Evolutionary conservation across 495 filamentous ascomycete genomes (phyloP).

Genomic region (Evernia prunastri): DNA sequence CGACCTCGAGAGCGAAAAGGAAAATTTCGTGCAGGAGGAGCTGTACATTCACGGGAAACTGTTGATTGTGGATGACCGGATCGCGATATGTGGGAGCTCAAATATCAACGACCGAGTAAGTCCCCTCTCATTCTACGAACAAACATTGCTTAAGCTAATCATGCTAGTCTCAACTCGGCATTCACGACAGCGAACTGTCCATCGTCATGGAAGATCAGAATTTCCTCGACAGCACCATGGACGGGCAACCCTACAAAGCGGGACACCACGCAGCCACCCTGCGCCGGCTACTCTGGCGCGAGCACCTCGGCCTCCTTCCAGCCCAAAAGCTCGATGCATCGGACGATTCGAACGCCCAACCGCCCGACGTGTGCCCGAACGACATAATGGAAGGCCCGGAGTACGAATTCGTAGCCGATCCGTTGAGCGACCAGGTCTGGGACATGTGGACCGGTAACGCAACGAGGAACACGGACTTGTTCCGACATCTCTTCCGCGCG

Average conservation of each 20-base stretch:
- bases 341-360: slow-evolving; percentile 72
- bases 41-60: slow-evolving; percentile 89
- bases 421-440: slow-evolving; percentile 75
- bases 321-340: slow-evolving; percentile 65
- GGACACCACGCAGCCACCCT: slow-evolving; percentile 73
- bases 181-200: slow-evolving; percentile 86
- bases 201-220: slow-evolving; percentile 86
- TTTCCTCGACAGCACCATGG: slow-evolving; percentile 67
- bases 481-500: slow-evolving; percentile 80
- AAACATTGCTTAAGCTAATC: slow-evolving; percentile 20
- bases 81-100: slow-evolving; percentile 76
- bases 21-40: slow-evolving; percentile 90
- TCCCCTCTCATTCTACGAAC: slow-evolving; percentile 3
- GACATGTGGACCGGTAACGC: slow-evolving; percentile 73
- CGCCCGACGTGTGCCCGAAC: slow-evolving; percentile 70
- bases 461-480: slow-evolving; percentile 73
- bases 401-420: slow-evolving; percentile 76
- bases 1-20: slow-evolving; percentile 63
- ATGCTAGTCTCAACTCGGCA: slow-evolving; percentile 67
- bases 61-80: slow-evolving; percentile 75
- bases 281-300: slow-evolving; percentile 81
- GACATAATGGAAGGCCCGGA: slow-evolving; percentile 54
- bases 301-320: slow-evolving; percentile 80
- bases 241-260: slow-evolving; percentile 67
- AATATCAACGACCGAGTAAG: slow-evolving; percentile 86